Evolutionary conservation across 352 stramenopile species (phyloP).

Genomic region (Phytophthora cactorum): DNA sequence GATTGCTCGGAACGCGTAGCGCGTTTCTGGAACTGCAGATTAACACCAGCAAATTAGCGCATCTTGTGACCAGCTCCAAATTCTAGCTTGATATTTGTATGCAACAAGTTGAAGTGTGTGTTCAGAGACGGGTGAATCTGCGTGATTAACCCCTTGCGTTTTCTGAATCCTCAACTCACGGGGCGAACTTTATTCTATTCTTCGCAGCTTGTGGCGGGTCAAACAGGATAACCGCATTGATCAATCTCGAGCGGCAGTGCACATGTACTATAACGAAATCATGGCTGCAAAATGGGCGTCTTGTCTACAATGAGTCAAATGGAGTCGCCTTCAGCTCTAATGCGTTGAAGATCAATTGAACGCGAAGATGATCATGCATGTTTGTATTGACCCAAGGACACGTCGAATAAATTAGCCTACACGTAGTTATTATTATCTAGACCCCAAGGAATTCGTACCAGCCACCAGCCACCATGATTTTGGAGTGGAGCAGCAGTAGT

Average conservation of each 20-base stretch:
- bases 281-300: neutral
- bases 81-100: constrained; percentile 12
- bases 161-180: neutral
- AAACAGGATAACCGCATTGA: too few species aligned
- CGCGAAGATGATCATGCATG: neutral
- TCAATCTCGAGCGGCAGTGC: too few species aligned
- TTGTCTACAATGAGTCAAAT: constrained; percentile 17
- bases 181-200: too few species aligned
- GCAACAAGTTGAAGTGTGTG: constrained; percentile 22
- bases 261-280: neutral
- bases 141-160: neutral
- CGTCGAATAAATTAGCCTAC: constrained; percentile 22
- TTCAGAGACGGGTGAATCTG: neutral
- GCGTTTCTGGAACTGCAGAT: constrained; percentile 17
- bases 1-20: constrained; percentile 7
- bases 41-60: constrained; percentile 7
- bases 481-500: too few species aligned
- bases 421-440: too few species aligned
- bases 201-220: too few species aligned
- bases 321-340: constrained; percentile 5
- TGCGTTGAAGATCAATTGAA: constrained; percentile 2
- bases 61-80: neutral
- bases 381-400: neutral
- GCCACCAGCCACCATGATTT: too few species aligned
- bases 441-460: too few species aligned